Conservation (phyloP, 2,329 filamentous ascomycete species). For the Talaromyces sp. region DNA sequence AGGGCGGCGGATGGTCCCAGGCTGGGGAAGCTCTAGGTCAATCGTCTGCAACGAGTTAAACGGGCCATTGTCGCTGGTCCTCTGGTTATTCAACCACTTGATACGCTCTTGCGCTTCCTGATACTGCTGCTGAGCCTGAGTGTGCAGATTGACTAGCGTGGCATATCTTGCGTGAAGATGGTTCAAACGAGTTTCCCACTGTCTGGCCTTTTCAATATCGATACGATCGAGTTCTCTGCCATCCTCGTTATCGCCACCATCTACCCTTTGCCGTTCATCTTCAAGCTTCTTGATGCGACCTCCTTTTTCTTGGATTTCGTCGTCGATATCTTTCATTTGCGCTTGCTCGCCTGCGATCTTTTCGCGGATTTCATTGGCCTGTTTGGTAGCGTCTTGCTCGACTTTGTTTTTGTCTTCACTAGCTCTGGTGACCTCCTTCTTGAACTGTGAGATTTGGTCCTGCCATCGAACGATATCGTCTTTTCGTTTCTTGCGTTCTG, state of each 20-base stretch:
- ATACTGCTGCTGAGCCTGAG: constrained; percentile 40
- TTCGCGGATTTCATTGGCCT: constrained; percentile 36
- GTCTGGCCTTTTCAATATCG: constrained; percentile 43
- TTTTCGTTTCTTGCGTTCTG: constrained; percentile 55
- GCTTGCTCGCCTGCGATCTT: constrained; percentile 43
- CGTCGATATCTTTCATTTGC: constrained; percentile 54
- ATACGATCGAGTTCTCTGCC: constrained; percentile 47
- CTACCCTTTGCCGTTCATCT: constrained; percentile 49
- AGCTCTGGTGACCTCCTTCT: constrained; percentile 42
- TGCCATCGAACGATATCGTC: constrained; percentile 57
- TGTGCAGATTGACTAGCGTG: constrained; percentile 35
- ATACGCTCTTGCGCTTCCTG: constrained; percentile 43
- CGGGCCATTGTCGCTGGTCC: constrained; percentile 30
- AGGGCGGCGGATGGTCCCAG: constrained; percentile 38
- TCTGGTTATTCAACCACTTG: constrained; percentile 38
- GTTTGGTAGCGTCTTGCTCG: constrained; percentile 34
- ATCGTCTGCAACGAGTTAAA: constrained; percentile 37
- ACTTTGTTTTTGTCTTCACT: constrained; percentile 39
- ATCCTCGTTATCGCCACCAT: constrained; percentile 46
- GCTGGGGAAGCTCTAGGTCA: constrained; percentile 37
- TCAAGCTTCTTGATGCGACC: constrained; percentile 58
- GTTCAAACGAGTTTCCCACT: constrained; percentile 42
- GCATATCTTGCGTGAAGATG: constrained; percentile 40
- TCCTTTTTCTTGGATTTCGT: constrained; percentile 57
- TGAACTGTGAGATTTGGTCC: constrained; percentile 49